Evolutionary conservation across 2,329 filamentous ascomycete species (phyloP).

Genomic region (Teratosphaeria viscida): DNA sequence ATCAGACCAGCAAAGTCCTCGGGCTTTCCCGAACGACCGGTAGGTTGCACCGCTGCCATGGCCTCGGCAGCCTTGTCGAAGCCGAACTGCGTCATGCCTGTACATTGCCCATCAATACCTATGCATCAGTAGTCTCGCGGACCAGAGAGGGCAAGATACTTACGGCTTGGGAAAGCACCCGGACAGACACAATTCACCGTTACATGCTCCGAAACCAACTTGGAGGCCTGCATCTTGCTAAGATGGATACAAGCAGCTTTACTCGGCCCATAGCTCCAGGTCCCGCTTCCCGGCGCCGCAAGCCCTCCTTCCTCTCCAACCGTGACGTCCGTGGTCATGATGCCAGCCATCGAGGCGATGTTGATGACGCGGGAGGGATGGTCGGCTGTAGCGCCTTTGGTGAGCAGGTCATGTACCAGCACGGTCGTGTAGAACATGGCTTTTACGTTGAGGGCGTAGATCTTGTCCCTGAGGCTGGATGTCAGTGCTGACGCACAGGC

Average conservation of each 20-base stretch:
- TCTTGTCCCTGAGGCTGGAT: slow-evolving; percentile 30
- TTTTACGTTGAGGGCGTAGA: slow-evolving; percentile 28
- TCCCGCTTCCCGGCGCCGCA: slow-evolving; percentile 33
- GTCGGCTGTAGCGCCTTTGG: slow-evolving; percentile 30
- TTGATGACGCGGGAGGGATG: slow-evolving; percentile 37
- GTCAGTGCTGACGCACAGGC: not conserved
- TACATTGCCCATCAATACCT: not conserved
- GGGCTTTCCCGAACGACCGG: slow-evolving; percentile 37
- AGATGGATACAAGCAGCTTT: slow-evolving; percentile 46
- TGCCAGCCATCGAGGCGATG: slow-evolving; percentile 36
- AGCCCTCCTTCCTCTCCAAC: slow-evolving; percentile 39
- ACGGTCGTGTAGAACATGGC: slow-evolving; percentile 38
- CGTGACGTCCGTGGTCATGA: slow-evolving; percentile 37
- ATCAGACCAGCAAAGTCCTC: slow-evolving; percentile 39
- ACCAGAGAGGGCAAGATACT: not conserved
- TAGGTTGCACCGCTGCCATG: slow-evolving; percentile 37
- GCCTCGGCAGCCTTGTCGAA: slow-evolving; percentile 40
- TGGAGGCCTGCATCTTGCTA: slow-evolving; percentile 43
- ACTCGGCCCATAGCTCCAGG: slow-evolving; percentile 37
- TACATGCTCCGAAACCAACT: slow-evolving; percentile 43
- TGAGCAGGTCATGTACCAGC: slow-evolving; percentile 34
- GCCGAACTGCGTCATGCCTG: slow-evolving; percentile 39
- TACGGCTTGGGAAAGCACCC: slow-evolving; percentile 43
- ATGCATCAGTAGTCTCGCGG: not conserved
- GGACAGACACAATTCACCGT: slow-evolving; percentile 48